Evolutionary conservation across 1,284 basidiomycete genomes (phyloP).

Genomic region (Sporisorium scitamineum): DNA sequence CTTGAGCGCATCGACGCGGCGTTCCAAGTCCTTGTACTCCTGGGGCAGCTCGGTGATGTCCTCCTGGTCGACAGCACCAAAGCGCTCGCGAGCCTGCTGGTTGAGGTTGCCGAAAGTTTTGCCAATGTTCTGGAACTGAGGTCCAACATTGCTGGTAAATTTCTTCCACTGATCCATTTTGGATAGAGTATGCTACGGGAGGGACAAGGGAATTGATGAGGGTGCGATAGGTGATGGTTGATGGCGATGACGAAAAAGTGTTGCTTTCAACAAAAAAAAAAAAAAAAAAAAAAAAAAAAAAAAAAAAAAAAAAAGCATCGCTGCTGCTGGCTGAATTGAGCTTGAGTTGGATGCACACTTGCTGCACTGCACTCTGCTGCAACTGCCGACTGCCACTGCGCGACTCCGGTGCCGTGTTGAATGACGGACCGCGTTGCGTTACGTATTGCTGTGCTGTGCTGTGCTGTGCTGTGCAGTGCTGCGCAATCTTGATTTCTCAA

Average conservation of each 20-base stretch:
- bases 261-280: constrained; percentile 21
- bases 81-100: constrained; percentile 76
- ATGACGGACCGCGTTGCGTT: constrained; percentile 3
- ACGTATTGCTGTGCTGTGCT: constrained; percentile 2
- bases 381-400: constrained; percentile 9
- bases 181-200: not conserved
- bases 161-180: constrained; percentile 80
- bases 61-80: constrained; percentile 87
- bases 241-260: constrained; percentile 8
- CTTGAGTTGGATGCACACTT: constrained; percentile 2
- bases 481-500: not conserved
- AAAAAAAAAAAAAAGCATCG: not conserved
- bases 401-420: constrained; percentile 9
- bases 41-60: constrained; percentile 86
- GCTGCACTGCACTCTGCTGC: not conserved
- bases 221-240: constrained; percentile 3
- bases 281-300: not conserved
- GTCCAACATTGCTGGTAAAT: constrained; percentile 59
- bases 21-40: constrained; percentile 95
- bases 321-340: constrained; percentile 5
- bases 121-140: constrained; percentile 74
- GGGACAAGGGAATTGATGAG: not conserved
- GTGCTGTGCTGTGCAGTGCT: constrained; percentile 11
- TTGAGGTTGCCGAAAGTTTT: constrained; percentile 87
- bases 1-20: constrained; percentile 90